Evolutionary conservation across 495 filamentous ascomycete genomes (phyloP).

Genomic region (Delitschia confertaspora): DNA sequence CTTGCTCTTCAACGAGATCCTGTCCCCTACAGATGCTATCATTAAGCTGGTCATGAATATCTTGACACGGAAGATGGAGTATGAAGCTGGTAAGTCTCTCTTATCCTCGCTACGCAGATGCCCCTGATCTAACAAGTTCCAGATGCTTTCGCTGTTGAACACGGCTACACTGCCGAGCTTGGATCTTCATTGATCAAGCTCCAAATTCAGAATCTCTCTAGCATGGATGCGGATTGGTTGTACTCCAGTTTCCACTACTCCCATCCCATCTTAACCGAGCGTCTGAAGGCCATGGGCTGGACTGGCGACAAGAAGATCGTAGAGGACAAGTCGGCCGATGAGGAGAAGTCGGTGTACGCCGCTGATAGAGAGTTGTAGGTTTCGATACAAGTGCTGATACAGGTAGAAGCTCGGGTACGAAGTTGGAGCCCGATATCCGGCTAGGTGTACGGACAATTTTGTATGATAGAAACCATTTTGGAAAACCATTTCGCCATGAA

Average conservation of each 20-base stretch:
- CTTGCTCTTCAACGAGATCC: constrained; percentile 88
- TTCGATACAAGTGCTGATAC: no score
- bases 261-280: constrained; percentile 90
- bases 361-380: constrained; percentile 50
- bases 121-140: background rate
- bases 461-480: no score
- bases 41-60: constrained; percentile 95
- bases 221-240: constrained; percentile 97
- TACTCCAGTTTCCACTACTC: constrained; percentile 98
- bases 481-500: no score
- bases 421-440: background rate
- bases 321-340: constrained; percentile 28
- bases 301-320: constrained; percentile 50
- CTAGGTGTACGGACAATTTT: background rate
- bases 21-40: constrained; percentile 82
- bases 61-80: constrained; percentile 86
- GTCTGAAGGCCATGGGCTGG: constrained; percentile 84
- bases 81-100: constrained; percentile 66
- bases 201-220: constrained; percentile 94
- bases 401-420: background rate
- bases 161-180: constrained; percentile 80
- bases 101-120: background rate
- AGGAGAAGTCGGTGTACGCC: constrained; percentile 45
- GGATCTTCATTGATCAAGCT: constrained; percentile 87
- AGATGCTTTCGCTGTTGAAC: constrained; percentile 74